Conservation (phyloP, 805 yeast genomes). For the Lipomyces mesembrius region DNA sequence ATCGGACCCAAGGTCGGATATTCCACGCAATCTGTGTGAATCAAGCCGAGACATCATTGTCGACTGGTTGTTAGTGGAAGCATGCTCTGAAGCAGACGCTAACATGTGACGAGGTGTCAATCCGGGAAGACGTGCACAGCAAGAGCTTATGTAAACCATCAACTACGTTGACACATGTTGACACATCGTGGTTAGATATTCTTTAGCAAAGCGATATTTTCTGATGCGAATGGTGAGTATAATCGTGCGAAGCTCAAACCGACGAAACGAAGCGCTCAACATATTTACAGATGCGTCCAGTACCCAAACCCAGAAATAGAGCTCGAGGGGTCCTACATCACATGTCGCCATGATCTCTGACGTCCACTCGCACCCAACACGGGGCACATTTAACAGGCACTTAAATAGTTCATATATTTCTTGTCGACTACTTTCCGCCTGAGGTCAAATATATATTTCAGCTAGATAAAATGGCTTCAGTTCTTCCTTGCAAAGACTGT, state of each 20-base stretch:
- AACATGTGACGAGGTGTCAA: not conserved
- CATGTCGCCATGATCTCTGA: not conserved
- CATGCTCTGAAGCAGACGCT: not conserved
- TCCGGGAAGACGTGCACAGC: not conserved
- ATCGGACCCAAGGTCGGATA: not conserved
- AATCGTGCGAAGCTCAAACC: no score
- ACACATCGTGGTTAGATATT: no score
- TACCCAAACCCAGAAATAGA: not conserved
- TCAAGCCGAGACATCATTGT: no score
- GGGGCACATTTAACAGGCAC: not conserved
- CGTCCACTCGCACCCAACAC: not conserved
- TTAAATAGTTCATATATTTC: not conserved
- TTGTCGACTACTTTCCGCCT: not conserved
- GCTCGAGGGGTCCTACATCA: not conserved
- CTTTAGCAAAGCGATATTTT: no score
- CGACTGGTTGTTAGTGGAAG: not conserved
- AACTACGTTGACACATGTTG: not conserved
- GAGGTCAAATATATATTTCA: not conserved
- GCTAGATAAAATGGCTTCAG: not conserved
- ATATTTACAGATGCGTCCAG: no score
- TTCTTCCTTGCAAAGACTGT: constrained; percentile 17
- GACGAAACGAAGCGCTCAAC: no score
- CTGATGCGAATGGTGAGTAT: no score
- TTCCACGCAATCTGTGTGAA: no score
- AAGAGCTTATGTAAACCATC: not conserved